These are phyloP conservation scores for Fusarium multiceps DNA, from an alignment of 2,329 filamentous ascomycete genomes.

Conservation along the genomic window DNA sequence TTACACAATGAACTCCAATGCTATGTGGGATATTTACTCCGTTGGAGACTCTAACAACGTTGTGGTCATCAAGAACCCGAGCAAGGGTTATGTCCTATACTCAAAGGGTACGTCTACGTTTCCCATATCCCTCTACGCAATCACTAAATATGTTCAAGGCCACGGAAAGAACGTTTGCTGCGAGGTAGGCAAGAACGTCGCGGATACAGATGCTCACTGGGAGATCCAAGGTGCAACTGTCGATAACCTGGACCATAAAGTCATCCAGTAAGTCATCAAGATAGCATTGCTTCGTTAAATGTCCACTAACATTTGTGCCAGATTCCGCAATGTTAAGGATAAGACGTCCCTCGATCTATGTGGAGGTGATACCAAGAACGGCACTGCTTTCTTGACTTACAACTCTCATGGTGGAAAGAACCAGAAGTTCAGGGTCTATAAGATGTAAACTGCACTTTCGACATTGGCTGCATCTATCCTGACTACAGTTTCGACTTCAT, in stretches of 20 bases:
- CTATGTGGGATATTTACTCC: neutral
- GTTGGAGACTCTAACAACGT: neutral
- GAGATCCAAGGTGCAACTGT: neutral
- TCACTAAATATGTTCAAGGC: neutral
- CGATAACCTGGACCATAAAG: neutral
- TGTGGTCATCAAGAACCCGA: neutral
- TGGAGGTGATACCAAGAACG: rapidly evolving
- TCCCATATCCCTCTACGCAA: rapidly evolving
- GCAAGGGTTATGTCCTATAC: neutral
- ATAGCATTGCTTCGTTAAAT: neutral
- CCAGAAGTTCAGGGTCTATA: neutral
- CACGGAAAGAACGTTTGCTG: neutral
- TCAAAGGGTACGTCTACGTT: neutral
- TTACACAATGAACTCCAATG: neutral
- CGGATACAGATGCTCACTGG: neutral
- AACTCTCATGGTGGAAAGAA: neutral
- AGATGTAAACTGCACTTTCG: too few species aligned
- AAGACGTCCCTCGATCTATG: neutral
- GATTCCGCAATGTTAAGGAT: neutral
- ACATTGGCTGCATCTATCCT: too few species aligned
- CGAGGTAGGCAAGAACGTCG: neutral
- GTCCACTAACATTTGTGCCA: neutral
- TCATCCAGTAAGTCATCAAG: neutral
- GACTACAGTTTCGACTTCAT: too few species aligned
- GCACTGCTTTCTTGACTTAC: neutral